Conservation (phyloP, 1,139 yeast genomes). For the Magnusiomyces clavatus region DNA sequence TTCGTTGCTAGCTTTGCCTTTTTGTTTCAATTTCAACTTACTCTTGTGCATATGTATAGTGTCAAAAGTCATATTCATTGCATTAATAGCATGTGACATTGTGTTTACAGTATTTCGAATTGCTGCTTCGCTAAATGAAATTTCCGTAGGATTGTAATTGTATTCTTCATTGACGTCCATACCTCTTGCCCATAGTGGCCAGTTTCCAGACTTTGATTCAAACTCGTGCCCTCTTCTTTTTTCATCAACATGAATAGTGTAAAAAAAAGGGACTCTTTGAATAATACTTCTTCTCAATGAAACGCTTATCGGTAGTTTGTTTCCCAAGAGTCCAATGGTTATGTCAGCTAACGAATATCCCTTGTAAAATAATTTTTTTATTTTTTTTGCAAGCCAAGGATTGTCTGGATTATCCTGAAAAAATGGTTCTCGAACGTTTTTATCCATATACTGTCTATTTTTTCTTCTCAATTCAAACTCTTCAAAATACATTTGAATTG, state of each 20-base stretch:
- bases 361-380: not conserved
- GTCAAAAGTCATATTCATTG: not conserved
- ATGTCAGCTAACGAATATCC: too few relatives aligned
- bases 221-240: conserved; percentile 28
- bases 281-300: conserved; percentile 22
- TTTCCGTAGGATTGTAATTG: conserved; percentile 36
- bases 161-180: conserved; percentile 49
- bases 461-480: too few relatives aligned
- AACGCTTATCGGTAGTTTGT: conserved; percentile 15
- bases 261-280: conserved; percentile 52
- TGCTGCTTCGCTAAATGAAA: conserved; percentile 32
- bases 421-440: not conserved
- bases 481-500: too few relatives aligned
- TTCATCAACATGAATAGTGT: conserved; percentile 38
- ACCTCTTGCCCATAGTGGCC: conserved; percentile 42
- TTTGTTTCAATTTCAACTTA: not conserved
- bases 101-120: conserved; percentile 28
- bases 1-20: not conserved
- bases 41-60: not conserved
- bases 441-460: not conserved
- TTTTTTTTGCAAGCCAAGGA: not conserved
- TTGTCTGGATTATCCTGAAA: not conserved
- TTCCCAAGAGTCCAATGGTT: not conserved
- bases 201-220: conserved; percentile 35
- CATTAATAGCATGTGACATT: conserved; percentile 16